Conservation (phyloP, 1,139 yeast species). For the Candida glucosophila region DNA sequence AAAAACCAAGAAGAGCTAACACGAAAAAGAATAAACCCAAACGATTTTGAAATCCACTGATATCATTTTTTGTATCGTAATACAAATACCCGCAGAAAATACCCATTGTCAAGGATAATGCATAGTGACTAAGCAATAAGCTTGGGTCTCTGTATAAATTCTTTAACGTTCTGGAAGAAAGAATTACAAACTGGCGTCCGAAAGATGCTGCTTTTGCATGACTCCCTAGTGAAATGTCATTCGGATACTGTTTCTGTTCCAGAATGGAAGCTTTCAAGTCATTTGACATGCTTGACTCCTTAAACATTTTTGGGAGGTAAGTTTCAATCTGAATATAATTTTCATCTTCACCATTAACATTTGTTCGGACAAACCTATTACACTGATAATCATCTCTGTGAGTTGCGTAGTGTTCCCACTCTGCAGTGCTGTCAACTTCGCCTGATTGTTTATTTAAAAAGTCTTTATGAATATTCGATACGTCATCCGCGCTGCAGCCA, state of each 20-base stretch:
- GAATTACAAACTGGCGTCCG: conserved; percentile 52
- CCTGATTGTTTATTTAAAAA: conserved; percentile 15
- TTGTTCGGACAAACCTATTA: conserved; percentile 9
- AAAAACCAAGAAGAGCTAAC: conserved; percentile 86
- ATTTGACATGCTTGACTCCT: conserved; percentile 40
- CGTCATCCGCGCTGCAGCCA: conserved; percentile 6
- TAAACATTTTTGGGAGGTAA: conserved; percentile 33
- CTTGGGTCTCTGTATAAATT: conserved; percentile 89
- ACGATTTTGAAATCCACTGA: conserved; percentile 93
- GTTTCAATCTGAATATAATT: conserved; percentile 23
- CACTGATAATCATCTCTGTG: conserved; percentile 63
- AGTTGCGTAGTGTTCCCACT: conserved; percentile 86
- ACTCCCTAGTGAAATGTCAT: conserved; percentile 25
- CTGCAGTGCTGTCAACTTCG: conserved; percentile 57
- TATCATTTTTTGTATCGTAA: conserved; percentile 75
- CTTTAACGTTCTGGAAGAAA: conserved; percentile 82
- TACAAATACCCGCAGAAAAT: conserved; percentile 79
- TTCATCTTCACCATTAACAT: conserved; percentile 18
- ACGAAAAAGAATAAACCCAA: conserved; percentile 87
- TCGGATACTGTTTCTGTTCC: conserved; percentile 13
- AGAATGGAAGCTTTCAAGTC: conserved; percentile 45
- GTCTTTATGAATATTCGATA: conserved; percentile 30
- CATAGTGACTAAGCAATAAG: conserved; percentile 72
- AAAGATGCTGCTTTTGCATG: conserved; percentile 47
- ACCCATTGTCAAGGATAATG: conserved; percentile 69